Evolutionary conservation across 495 filamentous ascomycete genomes (phyloP), one percentile per base, ranked within the genome.

Genomic region (Tetracladium marchalianum): DNA sequence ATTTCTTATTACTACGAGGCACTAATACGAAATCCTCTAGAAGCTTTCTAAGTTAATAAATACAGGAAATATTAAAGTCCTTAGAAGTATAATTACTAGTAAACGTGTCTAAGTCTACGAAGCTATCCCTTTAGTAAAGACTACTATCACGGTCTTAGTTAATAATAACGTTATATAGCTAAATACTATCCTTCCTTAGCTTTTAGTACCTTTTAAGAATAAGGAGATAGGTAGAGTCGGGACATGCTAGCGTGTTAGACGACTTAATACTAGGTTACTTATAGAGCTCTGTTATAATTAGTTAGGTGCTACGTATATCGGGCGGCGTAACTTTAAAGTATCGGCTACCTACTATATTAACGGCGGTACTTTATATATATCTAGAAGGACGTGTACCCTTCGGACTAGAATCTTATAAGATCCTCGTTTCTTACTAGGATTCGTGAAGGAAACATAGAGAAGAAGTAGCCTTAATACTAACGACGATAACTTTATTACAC

Each of bases 111-210:
- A 93, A 65, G 84, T 93, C 66, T 83, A 78, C 44, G 68, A 75
- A 47, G 85, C 84, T 5, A 81, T 92, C 38, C 84, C 84, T 24
- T 74, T 84, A 44, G 82, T 90, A 19, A 61, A 58, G 38, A 90
- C 84, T 1, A 58, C 72, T 16, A 84, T 90, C 53, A 88, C 79
- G 6, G 65, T 90, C 41, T 81, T 92, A 54, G 82, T 82, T 34
- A 85, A 93, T 60, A 85, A 90, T 64, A 85, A 93, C 58, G 85
- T 93, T 39, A 78, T 75, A 47, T 90, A 84, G 83, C 85, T 84
- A 1, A 62, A 63, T 2, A 83, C 76, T 7, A 73, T 89, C 35
- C 73, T 89, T 42, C 76, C 77, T 24, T 93, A 84, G 83, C 80
- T 92, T 44, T 68, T 93, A 51, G 86, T 86, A 0, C 84, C 86